Evolutionary conservation across 2,329 filamentous ascomycete species (phyloP).

Genomic region (Cryoendolithus antarcticus): DNA sequence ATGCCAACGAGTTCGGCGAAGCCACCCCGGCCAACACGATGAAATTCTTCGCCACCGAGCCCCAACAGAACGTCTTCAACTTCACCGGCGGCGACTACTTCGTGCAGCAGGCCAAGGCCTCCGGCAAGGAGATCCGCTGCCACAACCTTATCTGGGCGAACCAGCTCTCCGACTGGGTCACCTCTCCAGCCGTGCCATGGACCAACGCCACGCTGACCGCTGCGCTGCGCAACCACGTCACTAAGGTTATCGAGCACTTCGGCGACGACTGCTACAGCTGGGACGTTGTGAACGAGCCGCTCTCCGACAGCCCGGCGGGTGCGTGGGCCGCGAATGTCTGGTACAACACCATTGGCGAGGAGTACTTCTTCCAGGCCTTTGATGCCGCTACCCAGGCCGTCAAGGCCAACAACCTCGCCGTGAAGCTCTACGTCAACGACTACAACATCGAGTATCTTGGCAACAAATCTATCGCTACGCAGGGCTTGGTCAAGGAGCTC

Average conservation of each 20-base stretch:
- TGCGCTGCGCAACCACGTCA: constrained; percentile 49
- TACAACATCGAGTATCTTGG: constrained; percentile 50
- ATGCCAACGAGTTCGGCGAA: constrained; percentile 49
- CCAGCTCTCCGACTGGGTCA: constrained; percentile 44
- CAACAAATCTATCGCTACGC: constrained; percentile 29
- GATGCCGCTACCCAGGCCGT: constrained; percentile 42
- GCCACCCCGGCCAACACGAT: constrained; percentile 53
- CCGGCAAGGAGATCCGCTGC: constrained; percentile 44
- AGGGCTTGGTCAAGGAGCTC: constrained; percentile 25
- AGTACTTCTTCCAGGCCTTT: constrained; percentile 49
- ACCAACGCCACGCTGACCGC: constrained; percentile 45
- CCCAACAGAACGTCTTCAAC: constrained; percentile 43
- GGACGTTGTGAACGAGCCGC: constrained; percentile 55
- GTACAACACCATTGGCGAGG: constrained; percentile 41
- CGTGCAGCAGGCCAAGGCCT: constrained; percentile 27
- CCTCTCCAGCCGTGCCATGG: constrained; percentile 34
- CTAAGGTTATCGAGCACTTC: constrained; percentile 45
- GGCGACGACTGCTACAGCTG: constrained; percentile 49
- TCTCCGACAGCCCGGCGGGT: constrained; percentile 40
- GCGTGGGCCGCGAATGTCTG: constrained; percentile 43
- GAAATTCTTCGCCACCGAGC: constrained; percentile 54
- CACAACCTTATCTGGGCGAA: constrained; percentile 47
- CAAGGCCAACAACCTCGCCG: constrained; percentile 39
- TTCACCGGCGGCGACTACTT: constrained; percentile 44
- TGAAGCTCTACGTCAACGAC: constrained; percentile 52